Base-by-base conservation (phyloP, 2,329 filamentous ascomycete genomes). In the Fusarium acutatum region DNA sequence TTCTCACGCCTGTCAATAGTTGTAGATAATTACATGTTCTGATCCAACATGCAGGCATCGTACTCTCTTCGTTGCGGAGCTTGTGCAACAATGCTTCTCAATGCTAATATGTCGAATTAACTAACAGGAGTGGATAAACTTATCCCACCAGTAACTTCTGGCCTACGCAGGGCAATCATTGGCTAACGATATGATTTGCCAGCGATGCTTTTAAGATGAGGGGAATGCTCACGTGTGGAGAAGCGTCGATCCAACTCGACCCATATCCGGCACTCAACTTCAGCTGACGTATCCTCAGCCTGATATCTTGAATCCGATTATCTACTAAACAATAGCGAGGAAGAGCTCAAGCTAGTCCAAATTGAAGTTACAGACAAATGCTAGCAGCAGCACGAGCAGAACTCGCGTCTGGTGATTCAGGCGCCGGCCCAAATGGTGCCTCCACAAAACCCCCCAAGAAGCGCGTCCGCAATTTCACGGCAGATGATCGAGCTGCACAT, bases 401-500 rank as follows among this genome's bases (percentile, higher is more conserved):
- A 54, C 57, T 54, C 18, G 57, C 57, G 57, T 52, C 56, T 62
- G 57, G 62, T 62, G 46, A 60, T 52, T 53, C 57, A 65, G 62
- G 6, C 53, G 60, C 26, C 1, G 52, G 54, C 10, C 30, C 20
- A 34, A 57, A 44, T 15, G 60, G n/a, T 43, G n/a, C 64, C n/a
- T 56, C 67, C 6, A 32, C 44, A 28, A 70, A 69, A 32, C 30
- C 64, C 1, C 28, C 41, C 13, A 83, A 81, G 72, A 83, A 83
- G 67, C 77, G 82, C 15, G 73, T 82, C 24, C 78, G 82, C 17
- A 81, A 82, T 71, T 84, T 83, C 70, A 84, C 83, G 3, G 79
- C 81, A 10, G 77, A 84, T 56, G 83, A 85, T 57, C 82, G 83
- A 15, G 82, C 82, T 7, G 80, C 80, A 10, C 83, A 84, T 67